These are phyloP conservation scores for Corymbia calophylla DNA, from an alignment of 441 rosid genomes.

Conservation along the genomic window DNA sequence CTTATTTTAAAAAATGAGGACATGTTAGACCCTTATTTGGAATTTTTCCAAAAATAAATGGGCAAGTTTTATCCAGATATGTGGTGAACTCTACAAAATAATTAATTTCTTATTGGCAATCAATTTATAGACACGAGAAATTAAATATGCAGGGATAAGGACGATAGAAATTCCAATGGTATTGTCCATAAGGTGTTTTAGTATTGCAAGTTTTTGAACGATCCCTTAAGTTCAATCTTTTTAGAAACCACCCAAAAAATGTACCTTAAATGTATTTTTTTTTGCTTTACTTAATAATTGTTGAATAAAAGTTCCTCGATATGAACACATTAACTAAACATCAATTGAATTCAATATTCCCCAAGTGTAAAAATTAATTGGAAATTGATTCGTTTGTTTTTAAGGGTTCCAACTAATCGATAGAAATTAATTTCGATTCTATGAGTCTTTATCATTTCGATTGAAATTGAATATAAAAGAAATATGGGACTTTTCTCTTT, in stretches of 20 bases:
- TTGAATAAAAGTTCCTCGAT: not conserved
- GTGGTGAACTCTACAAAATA: not conserved
- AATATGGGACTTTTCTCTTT: not conserved
- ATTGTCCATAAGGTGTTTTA: not conserved
- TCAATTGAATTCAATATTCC: not conserved
- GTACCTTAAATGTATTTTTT: not conserved
- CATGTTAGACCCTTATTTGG: too few relatives aligned
- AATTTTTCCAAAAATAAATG: not conserved
- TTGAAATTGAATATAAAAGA: not conserved
- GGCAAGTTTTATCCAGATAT: not conserved
- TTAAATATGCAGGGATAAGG: not conserved
- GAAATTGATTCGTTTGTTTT: not conserved
- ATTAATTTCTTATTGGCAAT: not conserved
- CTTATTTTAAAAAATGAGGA: too few relatives aligned
- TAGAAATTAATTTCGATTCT: too few relatives aligned
- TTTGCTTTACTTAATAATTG: not conserved
- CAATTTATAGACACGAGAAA: not conserved
- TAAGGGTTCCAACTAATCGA: not conserved
- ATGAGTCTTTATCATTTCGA: not conserved
- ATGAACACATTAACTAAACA: not conserved
- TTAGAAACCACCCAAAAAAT: not conserved
- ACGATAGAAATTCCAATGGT: not conserved
- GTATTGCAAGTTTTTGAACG: too few relatives aligned
- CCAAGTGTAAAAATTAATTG: not conserved
- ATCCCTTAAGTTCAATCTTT: not conserved